Percentiles rank a stretch among this genome's conserved stretches.
phyloP scores from a whole-genome alignment of 2,329 filamentous ascomycete genomes.

The Teratosphaeria epicoccoides region DNA sequence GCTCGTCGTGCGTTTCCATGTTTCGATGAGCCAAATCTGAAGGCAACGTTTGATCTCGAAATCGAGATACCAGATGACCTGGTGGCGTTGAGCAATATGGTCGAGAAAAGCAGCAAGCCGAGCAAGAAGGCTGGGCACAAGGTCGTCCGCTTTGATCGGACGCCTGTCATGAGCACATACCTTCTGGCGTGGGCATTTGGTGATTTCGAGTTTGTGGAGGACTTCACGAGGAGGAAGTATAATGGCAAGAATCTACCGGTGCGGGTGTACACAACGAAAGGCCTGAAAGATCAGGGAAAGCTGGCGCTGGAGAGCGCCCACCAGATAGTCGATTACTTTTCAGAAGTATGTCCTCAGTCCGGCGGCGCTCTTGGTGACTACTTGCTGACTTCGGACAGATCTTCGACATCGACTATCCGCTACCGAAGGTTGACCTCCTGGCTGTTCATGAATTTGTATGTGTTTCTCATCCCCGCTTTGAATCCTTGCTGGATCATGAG shows the following conservation, averaged over 20 bases:
- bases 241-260: constrained; percentile 85
- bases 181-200: constrained; percentile 89
- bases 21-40: constrained; percentile 95
- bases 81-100: constrained; percentile 91
- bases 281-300: constrained; percentile 83
- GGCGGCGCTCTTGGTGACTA: constrained; percentile 3
- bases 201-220: constrained; percentile 94
- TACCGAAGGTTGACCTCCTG: constrained; percentile 83
- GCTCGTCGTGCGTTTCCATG: constrained; percentile 92
- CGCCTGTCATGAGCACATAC: constrained; percentile 82
- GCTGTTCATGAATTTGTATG: constrained; percentile 86
- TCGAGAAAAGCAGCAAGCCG: constrained; percentile 60
- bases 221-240: constrained; percentile 79
- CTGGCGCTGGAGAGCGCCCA: constrained; percentile 87
- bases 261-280: constrained; percentile 87
- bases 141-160: constrained; percentile 67
- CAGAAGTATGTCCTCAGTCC: constrained; percentile 43
- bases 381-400: constrained; percentile 35
- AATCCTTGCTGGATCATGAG: neutral
- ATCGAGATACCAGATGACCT: constrained; percentile 85
- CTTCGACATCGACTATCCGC: constrained; percentile 84
- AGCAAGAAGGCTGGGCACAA: constrained; percentile 57
- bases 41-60: constrained; percentile 88
- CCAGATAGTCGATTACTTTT: constrained; percentile 93
- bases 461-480: constrained; percentile 9